Evolutionary conservation across 1,139 yeast genomes (phyloP).

Genomic region (Candida sojae): DNA sequence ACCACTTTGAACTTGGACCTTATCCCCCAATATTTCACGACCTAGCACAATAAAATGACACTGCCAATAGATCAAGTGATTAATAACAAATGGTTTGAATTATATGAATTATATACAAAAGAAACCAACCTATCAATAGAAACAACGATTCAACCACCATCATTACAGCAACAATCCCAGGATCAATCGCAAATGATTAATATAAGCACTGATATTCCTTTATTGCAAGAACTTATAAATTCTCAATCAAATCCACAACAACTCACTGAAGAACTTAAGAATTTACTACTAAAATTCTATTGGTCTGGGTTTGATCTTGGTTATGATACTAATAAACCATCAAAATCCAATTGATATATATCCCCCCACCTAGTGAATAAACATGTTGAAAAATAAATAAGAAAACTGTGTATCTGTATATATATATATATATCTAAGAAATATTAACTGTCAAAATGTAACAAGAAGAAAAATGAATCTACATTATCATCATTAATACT

Average conservation of each 20-base stretch:
- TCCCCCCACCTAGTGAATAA: too few relatives aligned
- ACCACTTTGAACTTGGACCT: too few relatives aligned
- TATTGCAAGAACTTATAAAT: conserved; percentile 17
- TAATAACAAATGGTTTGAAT: conserved; percentile 10
- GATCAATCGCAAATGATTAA: neutral
- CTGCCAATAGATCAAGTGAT: conserved; percentile 6
- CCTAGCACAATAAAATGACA: neutral
- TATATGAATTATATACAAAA: conserved; percentile 10
- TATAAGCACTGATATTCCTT: conserved; percentile 14
- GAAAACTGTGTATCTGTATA: neutral
- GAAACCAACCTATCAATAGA: conserved; percentile 5
- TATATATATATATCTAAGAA: neutral
- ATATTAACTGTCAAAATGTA: neutral
- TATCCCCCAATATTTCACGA: too few relatives aligned
- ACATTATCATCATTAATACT: neutral
- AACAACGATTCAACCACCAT: conserved; percentile 1
- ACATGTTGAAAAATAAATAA: neutral
- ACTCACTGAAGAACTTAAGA: conserved; percentile 25
- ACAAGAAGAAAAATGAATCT: neutral
- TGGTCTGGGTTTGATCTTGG: conserved; percentile 38
- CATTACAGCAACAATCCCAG: neutral
- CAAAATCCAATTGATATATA: neutral
- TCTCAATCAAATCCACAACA: conserved; percentile 15
- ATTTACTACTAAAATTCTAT: conserved; percentile 29
- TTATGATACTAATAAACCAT: conserved; percentile 2